phyloP scores from a whole-genome alignment of 768 basidiomycete species.

The Trichaptum fuscoviolaceum region DNA sequence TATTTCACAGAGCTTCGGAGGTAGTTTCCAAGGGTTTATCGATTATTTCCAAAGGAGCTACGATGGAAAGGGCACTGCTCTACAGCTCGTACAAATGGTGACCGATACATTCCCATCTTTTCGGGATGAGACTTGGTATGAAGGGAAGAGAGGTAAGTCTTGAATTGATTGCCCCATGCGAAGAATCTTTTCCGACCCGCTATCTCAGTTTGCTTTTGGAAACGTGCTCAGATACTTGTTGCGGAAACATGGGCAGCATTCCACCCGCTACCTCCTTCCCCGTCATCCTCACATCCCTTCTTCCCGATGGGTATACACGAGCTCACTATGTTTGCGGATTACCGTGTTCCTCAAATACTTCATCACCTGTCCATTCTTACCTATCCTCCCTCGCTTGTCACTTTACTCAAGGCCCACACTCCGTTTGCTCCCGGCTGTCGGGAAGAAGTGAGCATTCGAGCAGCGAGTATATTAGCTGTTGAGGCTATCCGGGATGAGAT shows the following conservation, averaged over 20 bases:
- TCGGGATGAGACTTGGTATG: conserved; percentile 58
- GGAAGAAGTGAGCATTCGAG: conserved; percentile 76
- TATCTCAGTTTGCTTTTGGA: conserved; percentile 72
- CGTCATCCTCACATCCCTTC: conserved; percentile 52
- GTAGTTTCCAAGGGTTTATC: conserved; percentile 66
- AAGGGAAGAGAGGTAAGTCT: conserved; percentile 53
- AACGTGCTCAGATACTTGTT: conserved; percentile 86
- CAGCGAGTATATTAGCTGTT: conserved; percentile 75
- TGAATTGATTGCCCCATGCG: neutral
- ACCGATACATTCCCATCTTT: conserved; percentile 69
- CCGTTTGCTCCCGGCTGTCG: conserved; percentile 48
- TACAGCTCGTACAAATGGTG: conserved; percentile 70
- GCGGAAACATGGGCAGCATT: conserved; percentile 93
- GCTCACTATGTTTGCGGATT: conserved; percentile 93
- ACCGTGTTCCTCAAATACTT: conserved; percentile 86
- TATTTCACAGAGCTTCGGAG: conserved; percentile 50
- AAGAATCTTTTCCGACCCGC: neutral
- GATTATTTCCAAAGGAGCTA: conserved; percentile 51
- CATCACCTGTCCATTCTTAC: conserved; percentile 74
- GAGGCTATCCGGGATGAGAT: conserved; percentile 68
- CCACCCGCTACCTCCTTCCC: conserved; percentile 47
- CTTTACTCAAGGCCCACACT: conserved; percentile 39
- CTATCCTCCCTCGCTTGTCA: conserved; percentile 61
- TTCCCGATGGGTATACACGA: conserved; percentile 66
- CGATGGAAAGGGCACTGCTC: conserved; percentile 53